Conservation (phyloP, 1,284 basidiomycete genomes). For the Kalmanozyma brasiliensis region DNA sequence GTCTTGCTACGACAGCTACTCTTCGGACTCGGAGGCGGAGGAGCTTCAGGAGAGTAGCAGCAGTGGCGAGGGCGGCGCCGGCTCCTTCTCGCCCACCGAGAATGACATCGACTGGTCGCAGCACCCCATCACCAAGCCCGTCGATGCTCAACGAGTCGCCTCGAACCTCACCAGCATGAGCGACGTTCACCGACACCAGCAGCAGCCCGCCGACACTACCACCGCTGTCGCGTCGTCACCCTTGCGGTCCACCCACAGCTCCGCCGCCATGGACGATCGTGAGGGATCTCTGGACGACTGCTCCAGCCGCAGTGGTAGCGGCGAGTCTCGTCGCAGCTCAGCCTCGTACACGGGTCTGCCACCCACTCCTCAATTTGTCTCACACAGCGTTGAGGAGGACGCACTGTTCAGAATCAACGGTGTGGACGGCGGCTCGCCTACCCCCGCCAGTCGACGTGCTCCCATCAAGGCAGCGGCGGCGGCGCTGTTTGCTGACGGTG, state of each 20-base stretch:
- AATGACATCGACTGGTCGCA: slow-evolving; percentile 27
- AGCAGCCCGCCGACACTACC: slow-evolving; percentile 15
- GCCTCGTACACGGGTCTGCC: slow-evolving; percentile 58
- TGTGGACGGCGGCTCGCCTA: slow-evolving; percentile 34
- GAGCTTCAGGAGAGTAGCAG: no score
- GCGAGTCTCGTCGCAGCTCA: slow-evolving; percentile 48
- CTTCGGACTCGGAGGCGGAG: slow-evolving; percentile 45
- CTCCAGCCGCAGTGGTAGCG: slow-evolving; percentile 51
- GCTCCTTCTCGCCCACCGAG: slow-evolving; percentile 33
- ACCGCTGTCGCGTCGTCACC: slow-evolving; percentile 16
- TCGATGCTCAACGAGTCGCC: slow-evolving; percentile 8
- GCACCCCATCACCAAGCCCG: slow-evolving; percentile 24
- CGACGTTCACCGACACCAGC: slow-evolving; percentile 25
- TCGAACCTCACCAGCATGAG: slow-evolving; percentile 40
- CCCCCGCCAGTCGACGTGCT: slow-evolving; percentile 23
- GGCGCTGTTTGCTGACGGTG: slow-evolving; percentile 5
- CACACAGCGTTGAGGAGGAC: slow-evolving; percentile 37
- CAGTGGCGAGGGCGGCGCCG: slow-evolving; percentile 45
- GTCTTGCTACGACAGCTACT: slow-evolving; percentile 33
- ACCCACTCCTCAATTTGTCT: slow-evolving; percentile 49
- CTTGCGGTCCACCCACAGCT: slow-evolving; percentile 16
- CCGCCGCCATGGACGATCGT: slow-evolving; percentile 31
- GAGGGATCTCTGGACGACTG: slow-evolving; percentile 44
- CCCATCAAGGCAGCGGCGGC: slow-evolving; percentile 11
- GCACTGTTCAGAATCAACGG: slow-evolving; percentile 3